Conservation (phyloP, 352 stramenopile genomes). For the Globisporangium heterothallicum region DNA sequence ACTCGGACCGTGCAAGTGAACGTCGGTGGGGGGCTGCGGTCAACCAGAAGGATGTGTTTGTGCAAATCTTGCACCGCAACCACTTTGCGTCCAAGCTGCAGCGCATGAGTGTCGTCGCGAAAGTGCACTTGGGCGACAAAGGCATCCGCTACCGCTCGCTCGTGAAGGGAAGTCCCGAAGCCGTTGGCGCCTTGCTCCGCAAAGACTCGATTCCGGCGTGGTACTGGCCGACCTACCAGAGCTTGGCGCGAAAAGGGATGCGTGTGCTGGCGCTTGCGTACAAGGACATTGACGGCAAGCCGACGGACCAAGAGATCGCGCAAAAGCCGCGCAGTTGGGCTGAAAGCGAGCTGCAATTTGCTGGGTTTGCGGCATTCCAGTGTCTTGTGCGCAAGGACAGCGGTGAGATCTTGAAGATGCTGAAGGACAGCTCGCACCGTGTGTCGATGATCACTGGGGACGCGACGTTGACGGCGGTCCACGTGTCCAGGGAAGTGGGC, state of each 20-base stretch:
- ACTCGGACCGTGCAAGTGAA: conserved; percentile 59
- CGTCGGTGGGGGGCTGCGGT: conserved; percentile 63
- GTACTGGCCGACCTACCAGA: conserved; percentile 89
- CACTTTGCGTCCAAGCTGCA: conserved; percentile 95
- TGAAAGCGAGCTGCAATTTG: conserved; percentile 94
- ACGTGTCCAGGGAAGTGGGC: conserved; percentile 94
- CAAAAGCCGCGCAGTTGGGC: conserved; percentile 83
- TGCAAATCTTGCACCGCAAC: conserved; percentile 92
- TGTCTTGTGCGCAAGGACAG: conserved; percentile 96
- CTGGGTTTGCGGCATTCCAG: conserved; percentile 91
- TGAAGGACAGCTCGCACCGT: conserved; percentile 90
- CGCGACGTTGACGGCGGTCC: conserved; percentile 93
- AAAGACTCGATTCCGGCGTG: conserved; percentile 77
- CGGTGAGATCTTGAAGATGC: conserved; percentile 88
- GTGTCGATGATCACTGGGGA: conserved; percentile 99
- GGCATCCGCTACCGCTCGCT: conserved; percentile 81
- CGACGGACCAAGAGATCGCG: conserved; percentile 68
- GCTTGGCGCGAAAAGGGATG: conserved; percentile 76
- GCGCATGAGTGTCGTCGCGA: conserved; percentile 95
- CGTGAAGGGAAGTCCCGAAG: conserved; percentile 97
- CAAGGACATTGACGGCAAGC: conserved; percentile 81
- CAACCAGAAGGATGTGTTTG: conserved; percentile 75
- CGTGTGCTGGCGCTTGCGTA: conserved; percentile 95
- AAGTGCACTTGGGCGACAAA: conserved; percentile 74
- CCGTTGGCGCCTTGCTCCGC: conserved; percentile 83